Conservation (phyloP, 2,329 filamentous ascomycete genomes). For the Xylaria arbuscula region DNA sequence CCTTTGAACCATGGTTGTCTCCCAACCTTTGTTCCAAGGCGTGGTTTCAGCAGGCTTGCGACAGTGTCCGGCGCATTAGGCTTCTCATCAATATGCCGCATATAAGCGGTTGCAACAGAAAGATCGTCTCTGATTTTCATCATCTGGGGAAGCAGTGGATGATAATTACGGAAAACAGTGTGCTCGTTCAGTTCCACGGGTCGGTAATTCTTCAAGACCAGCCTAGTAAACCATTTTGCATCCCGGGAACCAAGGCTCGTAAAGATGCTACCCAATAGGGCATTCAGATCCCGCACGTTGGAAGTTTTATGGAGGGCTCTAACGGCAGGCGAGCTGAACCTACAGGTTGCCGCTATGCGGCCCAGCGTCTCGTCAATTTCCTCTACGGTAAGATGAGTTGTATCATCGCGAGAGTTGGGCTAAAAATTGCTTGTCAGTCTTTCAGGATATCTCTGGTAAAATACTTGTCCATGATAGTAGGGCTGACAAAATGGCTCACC, state of each 20-base stretch:
- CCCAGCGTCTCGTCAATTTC: constrained; percentile 76
- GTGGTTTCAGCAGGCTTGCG: constrained; percentile 59
- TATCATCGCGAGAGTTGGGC: constrained; percentile 57
- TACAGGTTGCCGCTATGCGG: constrained; percentile 73
- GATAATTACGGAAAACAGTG: constrained; percentile 68
- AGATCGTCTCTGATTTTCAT: constrained; percentile 78
- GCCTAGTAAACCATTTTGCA: constrained; percentile 86
- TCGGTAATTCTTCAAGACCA: constrained; percentile 81
- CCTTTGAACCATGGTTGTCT: constrained; percentile 73
- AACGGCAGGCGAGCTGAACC: constrained; percentile 76
- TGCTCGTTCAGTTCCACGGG: constrained; percentile 71
- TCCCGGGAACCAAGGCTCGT: constrained; percentile 71
- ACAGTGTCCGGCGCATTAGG: constrained; percentile 43
- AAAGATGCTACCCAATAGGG: constrained; percentile 67
- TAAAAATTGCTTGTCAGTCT: constrained; percentile 44
- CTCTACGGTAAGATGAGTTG: constrained; percentile 70
- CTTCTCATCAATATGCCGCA: constrained; percentile 55
- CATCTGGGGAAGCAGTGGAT: constrained; percentile 76
- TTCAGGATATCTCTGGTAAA: too few relatives aligned
- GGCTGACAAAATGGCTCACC: constrained; percentile 54
- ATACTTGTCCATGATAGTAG: neutral
- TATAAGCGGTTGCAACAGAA: constrained; percentile 65
- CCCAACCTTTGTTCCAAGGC: constrained; percentile 71
- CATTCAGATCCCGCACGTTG: constrained; percentile 52
- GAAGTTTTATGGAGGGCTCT: constrained; percentile 51